Evolutionary conservation across 129 eudicot species (phyloP).

Genomic region (Helianthus tuberosus): DNA sequence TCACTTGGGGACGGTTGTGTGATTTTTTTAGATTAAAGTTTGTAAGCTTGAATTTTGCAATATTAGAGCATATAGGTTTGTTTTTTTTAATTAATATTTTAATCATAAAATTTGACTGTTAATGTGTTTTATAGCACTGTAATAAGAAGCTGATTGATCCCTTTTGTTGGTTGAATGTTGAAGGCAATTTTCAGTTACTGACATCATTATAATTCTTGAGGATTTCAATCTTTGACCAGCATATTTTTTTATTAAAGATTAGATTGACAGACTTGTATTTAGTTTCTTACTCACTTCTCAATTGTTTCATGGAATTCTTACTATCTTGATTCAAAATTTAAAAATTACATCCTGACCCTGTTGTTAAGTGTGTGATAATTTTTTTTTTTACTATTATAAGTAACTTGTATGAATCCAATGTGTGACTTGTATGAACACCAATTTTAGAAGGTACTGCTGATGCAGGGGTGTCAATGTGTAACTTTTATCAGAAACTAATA

Average conservation of each 20-base stretch:
- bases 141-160: conserved; percentile 16
- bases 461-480: background rate
- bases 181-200: background rate
- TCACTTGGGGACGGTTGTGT: no score
- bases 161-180: conserved; percentile 8
- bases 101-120: background rate
- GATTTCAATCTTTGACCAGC: conserved; percentile 9
- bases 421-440: background rate
- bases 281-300: conserved; percentile 5
- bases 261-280: background rate
- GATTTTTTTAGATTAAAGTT: no score
- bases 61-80: no score
- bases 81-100: no score
- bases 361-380: background rate
- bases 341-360: background rate
- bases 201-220: background rate
- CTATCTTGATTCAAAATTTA: conserved; percentile 2
- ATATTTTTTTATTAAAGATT: background rate
- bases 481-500: background rate
- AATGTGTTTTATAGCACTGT: background rate
- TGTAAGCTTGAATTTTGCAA: no score
- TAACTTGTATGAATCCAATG: background rate
- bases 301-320: background rate
- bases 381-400: background rate
- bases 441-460: background rate